Evolutionary conservation across 306 rosid species (phyloP).

Genomic region (Parietaria judaica): DNA sequence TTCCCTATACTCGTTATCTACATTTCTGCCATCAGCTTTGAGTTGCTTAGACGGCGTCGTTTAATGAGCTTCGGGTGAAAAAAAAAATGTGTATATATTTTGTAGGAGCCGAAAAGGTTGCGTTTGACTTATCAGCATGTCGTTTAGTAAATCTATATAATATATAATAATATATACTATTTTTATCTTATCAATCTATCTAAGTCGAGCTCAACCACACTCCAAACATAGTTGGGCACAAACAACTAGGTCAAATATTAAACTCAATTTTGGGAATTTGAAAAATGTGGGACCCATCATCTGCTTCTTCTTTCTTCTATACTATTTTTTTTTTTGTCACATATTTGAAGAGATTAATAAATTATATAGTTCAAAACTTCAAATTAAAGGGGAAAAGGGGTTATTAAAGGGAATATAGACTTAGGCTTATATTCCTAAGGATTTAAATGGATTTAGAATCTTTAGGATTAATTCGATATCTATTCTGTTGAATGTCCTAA

Average conservation of each 20-base stretch:
- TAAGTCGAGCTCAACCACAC: neutral
- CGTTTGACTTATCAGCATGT: slow-evolving; percentile 16
- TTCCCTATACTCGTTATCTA: slow-evolving; percentile 8
- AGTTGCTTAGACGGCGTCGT: slow-evolving; percentile 3
- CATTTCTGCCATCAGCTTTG: neutral
- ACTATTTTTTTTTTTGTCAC: neutral
- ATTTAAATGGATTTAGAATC: neutral
- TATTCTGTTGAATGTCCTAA: neutral
- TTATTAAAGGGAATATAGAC: neutral
- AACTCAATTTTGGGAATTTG: slow-evolving; percentile 2
- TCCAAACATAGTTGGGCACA: slow-evolving; percentile 12
- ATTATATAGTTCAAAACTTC: slow-evolving; percentile 7
- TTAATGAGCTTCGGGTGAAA: neutral
- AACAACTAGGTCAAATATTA: neutral
- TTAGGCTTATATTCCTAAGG: neutral
- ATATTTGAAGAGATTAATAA: neutral
- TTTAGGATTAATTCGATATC: slow-evolving; percentile 1
- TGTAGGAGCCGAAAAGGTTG: slow-evolving; percentile 20
- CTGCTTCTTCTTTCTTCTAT: neutral
- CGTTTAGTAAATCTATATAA: neutral
- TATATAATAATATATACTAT: neutral
- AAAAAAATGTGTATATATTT: neutral
- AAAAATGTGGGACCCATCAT: slow-evolving; percentile 1
- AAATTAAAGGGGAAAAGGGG: slow-evolving; percentile 17
- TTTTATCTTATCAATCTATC: neutral